Base-by-base conservation (phyloP, 2,329 filamentous ascomycete genomes). In the Torrubiellomyces zombiae region DNA sequence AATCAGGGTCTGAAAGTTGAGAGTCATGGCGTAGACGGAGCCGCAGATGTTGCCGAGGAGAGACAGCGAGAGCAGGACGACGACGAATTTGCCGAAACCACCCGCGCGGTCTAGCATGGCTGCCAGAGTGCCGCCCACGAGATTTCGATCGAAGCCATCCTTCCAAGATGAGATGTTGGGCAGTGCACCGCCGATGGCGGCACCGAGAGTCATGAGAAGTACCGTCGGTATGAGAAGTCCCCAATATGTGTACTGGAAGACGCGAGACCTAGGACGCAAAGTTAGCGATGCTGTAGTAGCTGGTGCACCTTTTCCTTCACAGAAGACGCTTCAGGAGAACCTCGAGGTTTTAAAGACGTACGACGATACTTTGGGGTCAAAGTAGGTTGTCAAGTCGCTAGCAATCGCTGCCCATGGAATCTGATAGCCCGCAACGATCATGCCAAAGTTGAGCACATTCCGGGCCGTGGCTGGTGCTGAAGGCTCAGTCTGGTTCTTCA, bases 1-100 rank as follows among this genome's bases (percentile, higher is more conserved):
- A 4, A 68, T 44, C 12, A 75, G 46, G 35, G 70, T 67, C 45
- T 75, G 69, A 44, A 73, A 67, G 52, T 74, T 73, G 33, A 75
- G 55, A 4, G 67, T 67, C 35, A 74, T 59, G 37, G 63, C 61
- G 50, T 75, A 75, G 46, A 67, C 62, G 10, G 64, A 68, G 10
- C 60, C 63, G 2, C 63, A 53, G 8, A 70, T 53, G 43, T 74
- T 74, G 14, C 67, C 69, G 8, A 75, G 46, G 21, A 74, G 43
- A 1, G 60, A 63, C 20, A 71, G 52, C 5, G 63, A 56, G 11
- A 74, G 55, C 6, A 74, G 40, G 3, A 73, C 67, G 2, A 67
- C 59, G 11, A 73, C 48, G 34, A 75, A 73, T 32, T 66, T 65
- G 29, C 68, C 69, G 33, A 75, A 74, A 0, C 64, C 64, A 21